A percentile compares a stretch with the other conserved stretches of the same genome.
These are phyloP conservation scores for Fusarium subglutinans DNA, from an alignment of 2,329 filamentous ascomycete genomes.

Conservation along the genomic window DNA sequence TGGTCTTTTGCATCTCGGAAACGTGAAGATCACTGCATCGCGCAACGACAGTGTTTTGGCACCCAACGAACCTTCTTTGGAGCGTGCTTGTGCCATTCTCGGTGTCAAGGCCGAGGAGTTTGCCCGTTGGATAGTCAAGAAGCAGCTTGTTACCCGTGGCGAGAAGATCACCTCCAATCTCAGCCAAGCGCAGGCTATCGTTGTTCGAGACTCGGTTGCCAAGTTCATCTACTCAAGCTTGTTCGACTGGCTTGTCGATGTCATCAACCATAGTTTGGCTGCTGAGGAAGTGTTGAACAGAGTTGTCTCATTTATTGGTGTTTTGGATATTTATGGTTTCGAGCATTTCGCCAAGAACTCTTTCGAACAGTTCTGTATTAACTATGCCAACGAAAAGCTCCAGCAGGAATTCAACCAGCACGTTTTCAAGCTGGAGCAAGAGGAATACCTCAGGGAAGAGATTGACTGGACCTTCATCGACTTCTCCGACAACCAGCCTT, in stretches of 20 bases:
- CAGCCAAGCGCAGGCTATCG: conserved; percentile 89
- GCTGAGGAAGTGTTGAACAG: conserved; percentile 85
- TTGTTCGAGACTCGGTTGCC: conserved; percentile 95
- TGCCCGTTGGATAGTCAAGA: conserved; percentile 98
- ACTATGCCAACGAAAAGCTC: conserved; percentile 99
- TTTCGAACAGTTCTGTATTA: conserved; percentile 99
- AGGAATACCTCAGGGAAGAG: conserved; percentile 94
- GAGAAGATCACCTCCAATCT: conserved; percentile 98
- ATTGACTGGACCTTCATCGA: conserved; percentile 99
- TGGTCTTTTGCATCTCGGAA: conserved; percentile 91
- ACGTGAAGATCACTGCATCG: conserved; percentile 93
- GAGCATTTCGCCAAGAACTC: conserved; percentile 99
- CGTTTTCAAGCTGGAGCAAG: conserved; percentile 98
- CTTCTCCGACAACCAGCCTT: conserved; percentile 98
- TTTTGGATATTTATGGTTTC: conserved; percentile 99
- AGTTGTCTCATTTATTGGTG: conserved; percentile 92
- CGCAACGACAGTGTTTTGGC: conserved; percentile 87
- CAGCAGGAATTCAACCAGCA: conserved; percentile 99
- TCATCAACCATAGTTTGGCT: conserved; percentile 90
- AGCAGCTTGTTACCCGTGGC: conserved; percentile 93
- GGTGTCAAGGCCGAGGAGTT: conserved; percentile 89
- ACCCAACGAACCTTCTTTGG: conserved; percentile 81
- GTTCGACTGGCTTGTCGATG: conserved; percentile 99
- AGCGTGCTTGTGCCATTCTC: conserved; percentile 83
- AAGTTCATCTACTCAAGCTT: conserved; percentile 99